A percentile compares a stretch with the other conserved stretches of the same genome.
phyloP scores from a whole-genome alignment of 768 basidiomycete species.

The Pulveroboletus ravenelii region DNA sequence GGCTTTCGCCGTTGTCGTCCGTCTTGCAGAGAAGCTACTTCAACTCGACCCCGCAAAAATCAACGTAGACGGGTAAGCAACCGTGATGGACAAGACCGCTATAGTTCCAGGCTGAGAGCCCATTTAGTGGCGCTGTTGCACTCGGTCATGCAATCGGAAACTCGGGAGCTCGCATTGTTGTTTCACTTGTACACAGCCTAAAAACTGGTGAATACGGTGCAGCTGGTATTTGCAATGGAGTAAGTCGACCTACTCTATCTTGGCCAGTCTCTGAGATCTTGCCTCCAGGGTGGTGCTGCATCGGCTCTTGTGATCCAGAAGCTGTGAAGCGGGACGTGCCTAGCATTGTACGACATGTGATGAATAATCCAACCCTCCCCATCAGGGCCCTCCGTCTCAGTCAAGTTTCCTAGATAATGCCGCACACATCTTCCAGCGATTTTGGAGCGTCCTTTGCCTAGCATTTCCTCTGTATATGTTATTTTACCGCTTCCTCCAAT shows the following conservation, averaged over 20 bases:
- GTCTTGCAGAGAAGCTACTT: slow-evolving; percentile 85
- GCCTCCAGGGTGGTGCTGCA: slow-evolving; percentile 78
- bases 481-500: background rate
- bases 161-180: slow-evolving; percentile 91
- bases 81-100: background rate
- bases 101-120: slow-evolving; percentile 4
- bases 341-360: slow-evolving; percentile 14
- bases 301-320: slow-evolving; percentile 88
- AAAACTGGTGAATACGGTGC: slow-evolving; percentile 92
- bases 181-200: slow-evolving; percentile 87
- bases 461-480: slow-evolving; percentile 50
- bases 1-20: slow-evolving; percentile 92
- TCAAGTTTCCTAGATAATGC: too few species aligned
- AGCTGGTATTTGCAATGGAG: slow-evolving; percentile 96
- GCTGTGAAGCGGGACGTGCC: slow-evolving; percentile 44
- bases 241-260: slow-evolving; percentile 39
- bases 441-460: slow-evolving; percentile 62
- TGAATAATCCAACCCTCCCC: slow-evolving; percentile 14
- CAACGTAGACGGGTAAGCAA: slow-evolving; percentile 77
- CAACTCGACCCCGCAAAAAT: slow-evolving; percentile 82
- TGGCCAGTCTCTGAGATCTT: slow-evolving; percentile 12
- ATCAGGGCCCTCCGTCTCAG: background rate
- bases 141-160: slow-evolving; percentile 96
- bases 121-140: slow-evolving; percentile 85
- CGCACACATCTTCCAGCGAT: slow-evolving; percentile 51